Conservation (phyloP, 805 yeast species). For the Lipomyces chichibuensis region DNA sequence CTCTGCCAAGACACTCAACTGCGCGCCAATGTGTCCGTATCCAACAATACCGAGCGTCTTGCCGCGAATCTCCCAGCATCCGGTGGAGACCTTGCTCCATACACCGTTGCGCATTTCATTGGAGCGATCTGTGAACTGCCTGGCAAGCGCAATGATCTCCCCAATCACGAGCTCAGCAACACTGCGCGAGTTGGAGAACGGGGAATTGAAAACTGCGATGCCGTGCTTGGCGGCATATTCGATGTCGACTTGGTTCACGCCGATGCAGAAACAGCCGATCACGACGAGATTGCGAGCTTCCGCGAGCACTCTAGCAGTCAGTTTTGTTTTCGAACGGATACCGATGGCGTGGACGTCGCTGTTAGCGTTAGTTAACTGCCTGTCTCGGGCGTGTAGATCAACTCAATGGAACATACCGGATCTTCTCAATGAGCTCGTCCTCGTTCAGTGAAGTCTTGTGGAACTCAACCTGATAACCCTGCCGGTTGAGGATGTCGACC, state of each 20-base stretch:
- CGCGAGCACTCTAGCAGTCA: constrained; percentile 74
- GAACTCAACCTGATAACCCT: constrained; percentile 97
- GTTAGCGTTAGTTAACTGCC: constrained; percentile 1
- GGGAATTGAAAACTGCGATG: constrained; percentile 96
- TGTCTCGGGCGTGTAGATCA: neutral
- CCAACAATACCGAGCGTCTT: constrained; percentile 97
- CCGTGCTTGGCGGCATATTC: constrained; percentile 90
- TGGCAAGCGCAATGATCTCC: constrained; percentile 88
- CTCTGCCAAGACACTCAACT: constrained; percentile 94
- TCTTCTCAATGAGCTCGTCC: constrained; percentile 91
- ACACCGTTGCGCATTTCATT: constrained; percentile 94
- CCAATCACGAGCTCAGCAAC: constrained; percentile 97
- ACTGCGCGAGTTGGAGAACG: constrained; percentile 96
- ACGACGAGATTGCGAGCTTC: constrained; percentile 89
- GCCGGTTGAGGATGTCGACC: constrained; percentile 75
- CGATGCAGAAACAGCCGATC: constrained; percentile 98
- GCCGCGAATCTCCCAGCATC: constrained; percentile 99
- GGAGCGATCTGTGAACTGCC: constrained; percentile 96
- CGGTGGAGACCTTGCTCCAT: constrained; percentile 94
- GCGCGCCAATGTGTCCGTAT: constrained; percentile 98
- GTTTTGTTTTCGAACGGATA: constrained; percentile 93
- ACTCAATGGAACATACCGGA: constrained; percentile 47
- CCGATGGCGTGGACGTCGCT: constrained; percentile 92
- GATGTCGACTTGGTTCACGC: constrained; percentile 96
- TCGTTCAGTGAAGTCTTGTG: constrained; percentile 87